phyloP scores from a whole-genome alignment of 202 grass and related monocot genomes.

The Tripidium arundinaceum region DNA sequence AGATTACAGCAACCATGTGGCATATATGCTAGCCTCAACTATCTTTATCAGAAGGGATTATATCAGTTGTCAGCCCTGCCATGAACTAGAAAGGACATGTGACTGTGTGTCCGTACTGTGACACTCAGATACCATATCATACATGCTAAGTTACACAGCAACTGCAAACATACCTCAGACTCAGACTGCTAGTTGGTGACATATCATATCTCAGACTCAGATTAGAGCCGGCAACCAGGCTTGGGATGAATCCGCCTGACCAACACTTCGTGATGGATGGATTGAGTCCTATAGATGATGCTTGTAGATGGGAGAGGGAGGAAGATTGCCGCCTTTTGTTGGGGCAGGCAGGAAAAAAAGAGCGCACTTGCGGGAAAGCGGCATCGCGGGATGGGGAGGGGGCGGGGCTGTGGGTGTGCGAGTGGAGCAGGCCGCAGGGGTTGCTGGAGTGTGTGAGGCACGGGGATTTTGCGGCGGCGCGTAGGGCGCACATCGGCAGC shows the following conservation, averaged over 20 bases:
- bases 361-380: background rate
- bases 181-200: background rate
- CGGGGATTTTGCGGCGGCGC: background rate
- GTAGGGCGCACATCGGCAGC: no score
- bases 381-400: background rate
- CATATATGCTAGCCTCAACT: background rate
- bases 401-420: background rate
- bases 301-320: background rate
- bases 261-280: background rate
- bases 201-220: background rate
- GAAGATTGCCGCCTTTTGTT: background rate
- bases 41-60: background rate
- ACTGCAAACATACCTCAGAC: background rate
- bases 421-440: background rate
- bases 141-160: background rate
- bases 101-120: background rate
- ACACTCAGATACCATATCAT: background rate
- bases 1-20: background rate
- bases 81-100: background rate
- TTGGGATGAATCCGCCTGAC: background rate
- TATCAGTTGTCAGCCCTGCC: background rate
- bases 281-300: background rate
- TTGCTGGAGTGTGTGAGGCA: background rate
- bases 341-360: background rate
- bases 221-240: background rate